Conservation (phyloP, 1,284 basidiomycete species). For the Clitocybe nebularis region DNA sequence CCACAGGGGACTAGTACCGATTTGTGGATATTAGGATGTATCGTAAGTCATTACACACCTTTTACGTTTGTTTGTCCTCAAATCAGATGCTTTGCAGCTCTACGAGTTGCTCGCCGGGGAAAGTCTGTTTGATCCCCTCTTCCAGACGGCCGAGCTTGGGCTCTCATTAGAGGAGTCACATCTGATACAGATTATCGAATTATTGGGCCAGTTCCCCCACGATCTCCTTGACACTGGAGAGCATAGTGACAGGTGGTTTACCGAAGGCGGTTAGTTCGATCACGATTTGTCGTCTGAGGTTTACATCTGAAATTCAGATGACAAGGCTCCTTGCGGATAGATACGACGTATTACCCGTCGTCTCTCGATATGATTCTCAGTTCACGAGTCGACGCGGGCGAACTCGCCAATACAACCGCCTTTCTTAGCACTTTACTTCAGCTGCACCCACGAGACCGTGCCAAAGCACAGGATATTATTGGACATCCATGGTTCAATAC, state of each 20-base stretch:
- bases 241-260: conserved; percentile 20
- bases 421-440: conserved; percentile 21
- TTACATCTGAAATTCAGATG: conserved; percentile 1
- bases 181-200: conserved; percentile 25
- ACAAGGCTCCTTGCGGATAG: conserved; percentile 18
- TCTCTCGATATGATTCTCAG: conserved; percentile 18
- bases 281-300: background rate
- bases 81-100: conserved; percentile 13
- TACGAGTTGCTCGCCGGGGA: conserved; percentile 24
- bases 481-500: conserved; percentile 22
- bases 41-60: conserved; percentile 13
- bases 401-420: conserved; percentile 14
- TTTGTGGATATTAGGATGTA: conserved; percentile 24
- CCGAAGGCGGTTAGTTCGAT: conserved; percentile 17
- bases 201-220: conserved; percentile 19
- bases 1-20: conserved; percentile 16
- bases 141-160: conserved; percentile 22
- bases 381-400: conserved; percentile 15
- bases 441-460: conserved; percentile 18
- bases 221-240: conserved; percentile 18
- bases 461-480: conserved; percentile 17
- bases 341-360: conserved; percentile 24
- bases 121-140: conserved; percentile 23
- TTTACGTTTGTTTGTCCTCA: background rate
- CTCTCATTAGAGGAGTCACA: conserved; percentile 24